Percentiles rank a stretch among this genome's conserved stretches.
Evolutionary conservation across 495 filamentous ascomycete genomes (phyloP).

Genomic region (Neurospora tetraspora): DNA sequence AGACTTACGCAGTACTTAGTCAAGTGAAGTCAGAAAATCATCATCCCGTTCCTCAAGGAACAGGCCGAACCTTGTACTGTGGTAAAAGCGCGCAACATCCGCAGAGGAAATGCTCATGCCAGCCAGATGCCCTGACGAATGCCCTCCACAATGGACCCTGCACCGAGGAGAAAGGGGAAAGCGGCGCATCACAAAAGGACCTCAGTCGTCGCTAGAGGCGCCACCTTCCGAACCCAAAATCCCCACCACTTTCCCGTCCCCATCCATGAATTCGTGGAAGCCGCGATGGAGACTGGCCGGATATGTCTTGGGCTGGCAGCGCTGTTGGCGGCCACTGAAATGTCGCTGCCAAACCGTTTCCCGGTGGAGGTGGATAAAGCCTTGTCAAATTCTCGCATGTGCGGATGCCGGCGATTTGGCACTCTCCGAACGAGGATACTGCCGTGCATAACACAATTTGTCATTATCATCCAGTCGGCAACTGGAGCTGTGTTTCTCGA

Average conservation of each 20-base stretch:
- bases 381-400: not conserved
- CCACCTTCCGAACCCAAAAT: not conserved
- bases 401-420: not conserved
- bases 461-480: not conserved
- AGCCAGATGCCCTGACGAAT: not conserved
- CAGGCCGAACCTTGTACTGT: not conserved
- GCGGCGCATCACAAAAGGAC: not conserved
- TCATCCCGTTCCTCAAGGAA: not conserved
- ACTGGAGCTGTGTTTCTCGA: not conserved
- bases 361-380: not conserved
- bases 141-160: not conserved
- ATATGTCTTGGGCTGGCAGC: no score
- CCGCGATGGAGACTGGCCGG: not conserved
- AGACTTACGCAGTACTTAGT: no score
- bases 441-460: not conserved
- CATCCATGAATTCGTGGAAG: not conserved
- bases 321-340: not conserved
- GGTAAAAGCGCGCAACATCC: not conserved
- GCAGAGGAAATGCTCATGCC: not conserved
- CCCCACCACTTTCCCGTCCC: not conserved
- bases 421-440: not conserved
- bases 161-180: not conserved
- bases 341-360: not conserved
- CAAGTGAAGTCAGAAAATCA: not conserved
- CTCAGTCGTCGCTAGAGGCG: not conserved